Base-by-base conservation (phyloP, 805 yeast genomes). In the Kluyveromyces dobzhanskii region DNA sequence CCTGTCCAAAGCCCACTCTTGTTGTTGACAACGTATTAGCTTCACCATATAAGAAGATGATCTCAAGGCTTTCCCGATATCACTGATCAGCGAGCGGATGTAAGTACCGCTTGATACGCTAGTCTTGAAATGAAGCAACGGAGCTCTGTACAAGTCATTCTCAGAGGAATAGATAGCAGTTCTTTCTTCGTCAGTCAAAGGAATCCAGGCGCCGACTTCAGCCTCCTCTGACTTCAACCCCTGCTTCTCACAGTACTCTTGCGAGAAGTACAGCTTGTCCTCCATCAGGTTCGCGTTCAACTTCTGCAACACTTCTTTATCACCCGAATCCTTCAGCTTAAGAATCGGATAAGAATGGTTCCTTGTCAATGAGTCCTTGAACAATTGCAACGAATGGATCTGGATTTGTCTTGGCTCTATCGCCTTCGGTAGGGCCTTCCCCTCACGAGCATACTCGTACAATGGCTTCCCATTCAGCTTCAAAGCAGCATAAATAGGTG, bases 91-190 rank as follows among this genome's bases (percentile, higher is more conserved):
- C 2, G 96, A 82, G 48, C 99, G 72, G 35, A 92, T 87, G 53
- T 92, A 92, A 0, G 97, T 92, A 1, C 99, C 99, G 0, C 97
- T 86, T 1, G 95, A 82, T 1, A 90, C 98, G 26, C 75, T 71
- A 3, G 94, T 75, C 12, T 71, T 73, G 48, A 92, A 75, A 50
- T 82, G 88, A 18, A 90, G 51, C 35, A 81, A 50, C 2, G 94
- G 92, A 2, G 85, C 78, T 44, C 72, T 67, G 42, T 67, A 70
- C 3, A 46, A 51, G 2, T 65, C 71, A 3, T 69, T 69, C 24
- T 51, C 46, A 17, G 53, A 57, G 3, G 44, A 45, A 11, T 30
- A 17, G 21, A 59, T 51, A 12, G 46, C 43, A 6, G 45, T 24
- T 8, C 38, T 31, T 5, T 65, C 66, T 2, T 60, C 66, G 2